Conservation (phyloP, 2,329 filamentous ascomycete species). For the Tympanopsis confertula region DNA sequence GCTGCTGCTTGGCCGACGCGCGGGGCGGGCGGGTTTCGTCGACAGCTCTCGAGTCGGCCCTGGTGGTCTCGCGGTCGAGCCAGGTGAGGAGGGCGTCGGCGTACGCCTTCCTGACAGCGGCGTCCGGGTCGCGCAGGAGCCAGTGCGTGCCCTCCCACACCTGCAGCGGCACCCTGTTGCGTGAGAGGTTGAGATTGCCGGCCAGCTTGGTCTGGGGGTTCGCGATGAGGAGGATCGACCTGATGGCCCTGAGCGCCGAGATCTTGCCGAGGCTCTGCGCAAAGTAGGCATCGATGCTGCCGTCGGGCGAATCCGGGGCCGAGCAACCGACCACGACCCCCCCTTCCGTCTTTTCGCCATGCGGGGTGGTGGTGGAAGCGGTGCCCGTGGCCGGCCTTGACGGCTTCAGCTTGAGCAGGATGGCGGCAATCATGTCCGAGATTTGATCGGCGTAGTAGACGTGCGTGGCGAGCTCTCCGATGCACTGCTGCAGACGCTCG, state of each 20-base stretch:
- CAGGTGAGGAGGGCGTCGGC: slow-evolving; percentile 73
- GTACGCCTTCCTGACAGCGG: slow-evolving; percentile 72
- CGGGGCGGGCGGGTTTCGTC: too few relatives aligned
- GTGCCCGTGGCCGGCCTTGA: slow-evolving; percentile 18
- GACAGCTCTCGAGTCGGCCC: slow-evolving; percentile 47
- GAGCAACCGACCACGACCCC: too few relatives aligned
- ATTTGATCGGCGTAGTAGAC: slow-evolving; percentile 96
- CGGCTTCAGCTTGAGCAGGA: slow-evolving; percentile 69
- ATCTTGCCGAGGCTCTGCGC: too few relatives aligned
- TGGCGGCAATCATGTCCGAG: slow-evolving; percentile 78
- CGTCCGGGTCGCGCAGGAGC: slow-evolving; percentile 72
- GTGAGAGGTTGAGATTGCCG: slow-evolving; percentile 58
- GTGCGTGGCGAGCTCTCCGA: slow-evolving; percentile 84
- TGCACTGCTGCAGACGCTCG: slow-evolving; percentile 63
- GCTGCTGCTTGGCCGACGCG: slow-evolving; percentile 22
- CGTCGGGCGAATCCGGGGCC: too few relatives aligned
- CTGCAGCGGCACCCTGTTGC: slow-evolving; percentile 65
- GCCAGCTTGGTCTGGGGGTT: slow-evolving; percentile 47
- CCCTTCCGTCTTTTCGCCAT: too few relatives aligned
- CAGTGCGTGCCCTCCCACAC: slow-evolving; percentile 97
- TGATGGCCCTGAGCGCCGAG: slow-evolving; percentile 67
- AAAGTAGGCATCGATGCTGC: too few relatives aligned
- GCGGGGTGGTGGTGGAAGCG: too few relatives aligned
- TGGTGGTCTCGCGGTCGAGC: slow-evolving; percentile 69
- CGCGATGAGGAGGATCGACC: slow-evolving; percentile 70